Evolutionary conservation across 179 eudicot species (phyloP).

Genomic region (Dionaea muscipula): DNA sequence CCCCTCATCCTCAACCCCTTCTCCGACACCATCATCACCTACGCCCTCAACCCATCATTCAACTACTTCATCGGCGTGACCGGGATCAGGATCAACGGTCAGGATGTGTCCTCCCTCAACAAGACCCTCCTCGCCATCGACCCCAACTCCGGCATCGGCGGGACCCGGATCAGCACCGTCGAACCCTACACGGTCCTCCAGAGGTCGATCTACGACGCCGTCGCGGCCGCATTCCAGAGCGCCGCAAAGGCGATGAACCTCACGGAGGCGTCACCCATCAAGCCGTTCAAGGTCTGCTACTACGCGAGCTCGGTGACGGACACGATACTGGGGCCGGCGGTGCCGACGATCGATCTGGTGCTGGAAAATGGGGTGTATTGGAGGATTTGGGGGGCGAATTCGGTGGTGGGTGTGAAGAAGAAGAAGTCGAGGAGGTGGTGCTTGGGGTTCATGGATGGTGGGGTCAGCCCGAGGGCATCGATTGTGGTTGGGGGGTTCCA

Average conservation of each 20-base stretch:
- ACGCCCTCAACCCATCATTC: not conserved
- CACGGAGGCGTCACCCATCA: slow-evolving; percentile 10
- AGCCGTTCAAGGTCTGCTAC: slow-evolving; percentile 26
- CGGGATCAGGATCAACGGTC: slow-evolving; percentile 8
- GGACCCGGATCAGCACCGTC: slow-evolving; percentile 25
- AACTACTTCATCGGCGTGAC: not conserved
- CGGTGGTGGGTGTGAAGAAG: slow-evolving; percentile 24
- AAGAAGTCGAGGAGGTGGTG: slow-evolving; percentile 13
- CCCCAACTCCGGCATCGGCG: slow-evolving; percentile 14
- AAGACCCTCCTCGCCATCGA: slow-evolving; percentile 14
- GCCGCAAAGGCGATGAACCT: slow-evolving; percentile 26
- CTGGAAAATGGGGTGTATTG: slow-evolving; percentile 22
- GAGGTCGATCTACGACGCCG: slow-evolving; percentile 12
- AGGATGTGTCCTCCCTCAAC: slow-evolving; percentile 8
- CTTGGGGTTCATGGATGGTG: slow-evolving; percentile 28
- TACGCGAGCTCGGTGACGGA: not conserved
- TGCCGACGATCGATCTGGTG: slow-evolving; percentile 29
- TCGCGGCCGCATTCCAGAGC: slow-evolving; percentile 12
- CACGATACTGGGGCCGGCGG: slow-evolving; percentile 20
- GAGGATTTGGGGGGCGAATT: slow-evolving; percentile 30
- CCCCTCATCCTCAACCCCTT: slow-evolving; percentile 6
- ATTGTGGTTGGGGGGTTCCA: slow-evolving; percentile 30
- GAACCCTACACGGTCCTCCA: slow-evolving; percentile 24
- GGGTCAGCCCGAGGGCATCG: slow-evolving; percentile 12
- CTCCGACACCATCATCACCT: not conserved